These are phyloP conservation scores for Boehmeria nivea DNA, from an alignment of 306 rosid genomes.

Conservation along the genomic window DNA sequence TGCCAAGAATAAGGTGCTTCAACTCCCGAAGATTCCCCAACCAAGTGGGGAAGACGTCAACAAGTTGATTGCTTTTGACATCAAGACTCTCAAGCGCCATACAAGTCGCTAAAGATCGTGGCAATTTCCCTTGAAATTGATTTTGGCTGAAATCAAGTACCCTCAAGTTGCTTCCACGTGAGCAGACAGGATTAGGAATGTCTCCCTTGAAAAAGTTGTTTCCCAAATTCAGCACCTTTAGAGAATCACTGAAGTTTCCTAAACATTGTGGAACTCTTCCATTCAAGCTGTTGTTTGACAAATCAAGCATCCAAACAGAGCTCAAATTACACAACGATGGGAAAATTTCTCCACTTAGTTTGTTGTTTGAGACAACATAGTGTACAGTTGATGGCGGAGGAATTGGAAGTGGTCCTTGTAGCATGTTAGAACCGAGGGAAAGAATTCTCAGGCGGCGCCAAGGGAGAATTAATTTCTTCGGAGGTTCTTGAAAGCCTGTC, in stretches of 20 bases:
- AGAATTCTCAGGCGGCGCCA: neutral
- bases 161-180: neutral
- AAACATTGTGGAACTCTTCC: constrained; percentile 1
- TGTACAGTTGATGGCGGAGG: neutral
- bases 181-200: neutral
- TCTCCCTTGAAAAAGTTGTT: neutral
- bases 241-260: neutral
- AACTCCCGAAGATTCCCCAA: constrained; percentile 18
- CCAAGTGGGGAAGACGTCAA: constrained; percentile 32
- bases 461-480: neutral
- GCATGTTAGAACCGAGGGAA: neutral
- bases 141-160: constrained; percentile 11
- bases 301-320: neutral
- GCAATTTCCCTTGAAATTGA: constrained; percentile 6
- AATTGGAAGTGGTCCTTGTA: constrained; percentile 11
- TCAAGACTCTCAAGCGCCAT: neutral
- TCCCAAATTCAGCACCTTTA: neutral
- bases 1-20: constrained; percentile 1
- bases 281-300: constrained; percentile 1
- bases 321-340: neutral
- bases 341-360: constrained; percentile 2
- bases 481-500: neutral
- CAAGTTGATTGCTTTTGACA: neutral
- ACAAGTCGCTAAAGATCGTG: neutral
- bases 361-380: constrained; percentile 2